A percentile compares a stretch with the other conserved stretches of the same genome.
Evolutionary conservation across 78 protist species (phyloP).

Genomic region (Cavenderia fasciculata): DNA sequence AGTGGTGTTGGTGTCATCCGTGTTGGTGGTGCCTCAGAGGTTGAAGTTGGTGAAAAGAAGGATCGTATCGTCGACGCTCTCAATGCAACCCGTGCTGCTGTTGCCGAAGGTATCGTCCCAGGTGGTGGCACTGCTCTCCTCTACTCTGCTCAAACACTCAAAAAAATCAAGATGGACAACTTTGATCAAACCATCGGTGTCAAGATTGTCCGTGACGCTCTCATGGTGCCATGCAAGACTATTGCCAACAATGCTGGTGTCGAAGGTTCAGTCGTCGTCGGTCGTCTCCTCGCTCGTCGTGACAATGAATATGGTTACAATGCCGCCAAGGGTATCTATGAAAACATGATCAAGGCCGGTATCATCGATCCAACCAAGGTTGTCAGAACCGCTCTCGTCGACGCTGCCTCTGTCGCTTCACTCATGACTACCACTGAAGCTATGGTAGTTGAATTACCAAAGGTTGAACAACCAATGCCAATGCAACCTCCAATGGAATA

Average conservation of each 20-base stretch:
- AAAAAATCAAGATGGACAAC: slow-evolving; percentile 71
- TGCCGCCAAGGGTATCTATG: slow-evolving; percentile 90
- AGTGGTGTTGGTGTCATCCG: slow-evolving; percentile 99
- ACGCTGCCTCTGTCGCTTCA: slow-evolving; percentile 94
- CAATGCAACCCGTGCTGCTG: slow-evolving; percentile 99
- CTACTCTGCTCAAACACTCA: slow-evolving; percentile 79
- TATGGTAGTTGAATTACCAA: slow-evolving; percentile 81
- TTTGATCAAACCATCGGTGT: slow-evolving; percentile 95
- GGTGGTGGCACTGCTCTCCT: slow-evolving; percentile 98
- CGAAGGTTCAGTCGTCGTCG: slow-evolving; percentile 97
- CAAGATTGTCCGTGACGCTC: slow-evolving; percentile 92
- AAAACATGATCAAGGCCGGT: slow-evolving; percentile 96
- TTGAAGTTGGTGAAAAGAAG: slow-evolving; percentile 98
- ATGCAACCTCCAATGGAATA: slow-evolving; percentile 34
- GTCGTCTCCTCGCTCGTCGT: slow-evolving; percentile 86
- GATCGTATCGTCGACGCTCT: slow-evolving; percentile 99
- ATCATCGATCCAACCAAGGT: slow-evolving; percentile 99
- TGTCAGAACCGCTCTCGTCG: slow-evolving; percentile 94
- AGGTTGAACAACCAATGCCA: slow-evolving; percentile 21
- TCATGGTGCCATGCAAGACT: slow-evolving; percentile 89
- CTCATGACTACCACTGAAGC: slow-evolving; percentile 97
- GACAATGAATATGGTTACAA: slow-evolving; percentile 92
- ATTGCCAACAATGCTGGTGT: slow-evolving; percentile 97
- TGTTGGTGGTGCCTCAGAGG: slow-evolving; percentile 99
- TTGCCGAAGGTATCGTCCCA: slow-evolving; percentile 99